phyloP scores from a whole-genome alignment of 306 rosid species.

The Dicorynia guianensis region DNA sequence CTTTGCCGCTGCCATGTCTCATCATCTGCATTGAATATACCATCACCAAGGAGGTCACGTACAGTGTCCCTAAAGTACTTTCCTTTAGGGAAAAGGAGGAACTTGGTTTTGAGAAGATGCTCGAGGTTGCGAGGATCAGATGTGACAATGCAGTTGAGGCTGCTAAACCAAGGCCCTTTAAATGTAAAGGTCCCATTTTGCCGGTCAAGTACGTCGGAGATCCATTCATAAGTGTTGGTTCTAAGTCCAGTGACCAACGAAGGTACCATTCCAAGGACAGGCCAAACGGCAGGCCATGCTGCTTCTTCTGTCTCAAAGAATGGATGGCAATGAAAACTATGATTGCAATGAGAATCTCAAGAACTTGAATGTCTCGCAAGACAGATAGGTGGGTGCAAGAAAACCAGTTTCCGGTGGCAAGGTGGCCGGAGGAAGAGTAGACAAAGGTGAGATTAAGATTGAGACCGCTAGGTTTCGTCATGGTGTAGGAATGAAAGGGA shows the following conservation, averaged over 20 bases:
- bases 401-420: slow-evolving; percentile 8
- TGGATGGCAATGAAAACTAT: slow-evolving; percentile 65
- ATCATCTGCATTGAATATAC: slow-evolving; percentile 79
- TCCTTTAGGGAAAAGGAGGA: slow-evolving; percentile 79
- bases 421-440: not conserved
- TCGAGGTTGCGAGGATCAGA: slow-evolving; percentile 88
- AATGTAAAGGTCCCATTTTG: slow-evolving; percentile 74
- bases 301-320: slow-evolving; percentile 65
- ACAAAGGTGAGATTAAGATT: slow-evolving; percentile 42
- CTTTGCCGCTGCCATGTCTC: slow-evolving; percentile 87
- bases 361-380: slow-evolving; percentile 54
- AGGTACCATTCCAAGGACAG: slow-evolving; percentile 85
- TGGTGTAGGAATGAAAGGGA: slow-evolving; percentile 51
- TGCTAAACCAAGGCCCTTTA: slow-evolving; percentile 74
- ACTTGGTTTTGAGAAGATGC: slow-evolving; percentile 84
- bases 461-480: slow-evolving; percentile 32
- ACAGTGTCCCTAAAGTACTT: slow-evolving; percentile 67
- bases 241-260: slow-evolving; percentile 56
- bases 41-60: slow-evolving; percentile 79
- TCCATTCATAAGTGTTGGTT: slow-evolving; percentile 72
- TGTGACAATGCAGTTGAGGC: slow-evolving; percentile 71
- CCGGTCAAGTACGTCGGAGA: slow-evolving; percentile 47
- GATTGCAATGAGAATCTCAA: slow-evolving; percentile 66
- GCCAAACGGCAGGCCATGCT: slow-evolving; percentile 79
- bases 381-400: slow-evolving; percentile 29